Percentiles rank a stretch among this genome's conserved stretches.
phyloP scores from a whole-genome alignment of 352 stramenopile species.

The Phytophthora cryptogea region DNA sequence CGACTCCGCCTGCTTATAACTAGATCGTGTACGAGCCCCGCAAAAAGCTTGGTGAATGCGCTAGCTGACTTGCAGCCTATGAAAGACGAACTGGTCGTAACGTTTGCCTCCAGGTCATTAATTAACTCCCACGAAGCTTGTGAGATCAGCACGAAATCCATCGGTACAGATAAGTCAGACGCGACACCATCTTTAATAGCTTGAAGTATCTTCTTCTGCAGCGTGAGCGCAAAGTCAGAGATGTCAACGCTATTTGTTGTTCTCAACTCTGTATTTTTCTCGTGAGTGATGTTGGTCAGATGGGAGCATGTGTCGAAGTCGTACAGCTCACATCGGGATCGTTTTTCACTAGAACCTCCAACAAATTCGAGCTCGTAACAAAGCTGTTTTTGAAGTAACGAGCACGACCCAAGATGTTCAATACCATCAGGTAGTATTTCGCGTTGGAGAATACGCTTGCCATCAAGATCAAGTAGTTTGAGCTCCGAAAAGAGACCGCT shows the following conservation, averaged over 20 bases:
- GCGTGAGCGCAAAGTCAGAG: slow-evolving; percentile 18
- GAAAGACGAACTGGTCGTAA: background rate
- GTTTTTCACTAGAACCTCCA: slow-evolving; percentile 42
- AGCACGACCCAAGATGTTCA: slow-evolving; percentile 31
- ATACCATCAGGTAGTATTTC: slow-evolving; percentile 3
- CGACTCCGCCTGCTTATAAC: slow-evolving; percentile 43
- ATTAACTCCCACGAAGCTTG: slow-evolving; percentile 67
- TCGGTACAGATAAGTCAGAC: slow-evolving; percentile 15
- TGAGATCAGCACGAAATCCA: slow-evolving; percentile 57
- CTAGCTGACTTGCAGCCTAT: background rate
- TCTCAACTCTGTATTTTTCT: background rate
- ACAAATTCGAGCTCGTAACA: slow-evolving; percentile 33
- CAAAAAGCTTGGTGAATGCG: slow-evolving; percentile 36
- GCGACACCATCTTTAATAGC: slow-evolving; percentile 37
- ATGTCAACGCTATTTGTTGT: background rate
- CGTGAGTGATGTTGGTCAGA: background rate
- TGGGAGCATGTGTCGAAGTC: slow-evolving; percentile 23
- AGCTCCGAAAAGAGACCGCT: slow-evolving; percentile 26
- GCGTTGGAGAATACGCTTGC: slow-evolving; percentile 6
- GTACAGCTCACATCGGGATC: slow-evolving; percentile 27
- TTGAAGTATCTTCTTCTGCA: slow-evolving; percentile 46
- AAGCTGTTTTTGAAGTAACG: slow-evolving; percentile 43
- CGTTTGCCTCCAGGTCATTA: slow-evolving; percentile 38
- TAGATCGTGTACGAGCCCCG: slow-evolving; percentile 39
- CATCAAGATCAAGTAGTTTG: slow-evolving; percentile 23